Percentiles rank a stretch among this genome's conserved stretches.
These are phyloP conservation scores for Tephrocybe sp. DNA, from an alignment of 768 basidiomycete species.

Conservation along the genomic window DNA sequence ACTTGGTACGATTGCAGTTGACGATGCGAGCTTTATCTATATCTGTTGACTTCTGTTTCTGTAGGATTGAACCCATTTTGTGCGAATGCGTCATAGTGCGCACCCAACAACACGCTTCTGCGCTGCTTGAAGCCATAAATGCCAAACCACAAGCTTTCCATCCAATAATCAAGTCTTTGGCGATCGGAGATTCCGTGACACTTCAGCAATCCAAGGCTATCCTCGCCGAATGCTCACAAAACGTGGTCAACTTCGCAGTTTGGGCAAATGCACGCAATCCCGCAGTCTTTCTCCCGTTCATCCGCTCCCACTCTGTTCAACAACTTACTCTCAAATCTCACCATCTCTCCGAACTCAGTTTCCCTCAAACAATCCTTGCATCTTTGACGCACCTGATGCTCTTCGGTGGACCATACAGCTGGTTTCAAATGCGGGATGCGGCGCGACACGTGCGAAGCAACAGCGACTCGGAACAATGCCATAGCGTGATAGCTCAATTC, in stretches of 20 bases:
- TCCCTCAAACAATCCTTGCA: constrained; percentile 19
- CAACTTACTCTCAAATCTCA: constrained; percentile 12
- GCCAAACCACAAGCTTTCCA: constrained; percentile 13
- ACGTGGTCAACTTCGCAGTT: constrained; percentile 14
- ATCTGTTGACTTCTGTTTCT: background rate
- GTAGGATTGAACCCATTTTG: constrained; percentile 26
- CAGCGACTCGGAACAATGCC: constrained; percentile 1
- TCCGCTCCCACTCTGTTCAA: constrained; percentile 13
- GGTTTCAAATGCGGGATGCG: constrained; percentile 19
- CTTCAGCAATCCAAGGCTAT: constrained; percentile 18
- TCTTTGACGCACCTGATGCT: constrained; percentile 25
- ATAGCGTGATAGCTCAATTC: constrained; percentile 9
- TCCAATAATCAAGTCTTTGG: constrained; percentile 11
- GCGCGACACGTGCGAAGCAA: constrained; percentile 10
- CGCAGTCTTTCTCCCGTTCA: constrained; percentile 17
- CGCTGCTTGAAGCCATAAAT: constrained; percentile 18
- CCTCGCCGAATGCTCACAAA: constrained; percentile 15
- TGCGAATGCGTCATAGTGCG: constrained; percentile 25
- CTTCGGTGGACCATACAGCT: constrained; percentile 18
- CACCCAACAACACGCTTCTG: constrained; percentile 14
- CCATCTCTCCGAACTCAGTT: constrained; percentile 17
- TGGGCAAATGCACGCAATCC: constrained; percentile 18
- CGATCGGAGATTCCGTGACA: constrained; percentile 16
- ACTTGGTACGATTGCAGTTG: constrained; percentile 19
- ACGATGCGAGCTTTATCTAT: background rate